phyloP scores from a whole-genome alignment of 768 basidiomycete genomes.

The Hebeloma cylindrosporum region DNA sequence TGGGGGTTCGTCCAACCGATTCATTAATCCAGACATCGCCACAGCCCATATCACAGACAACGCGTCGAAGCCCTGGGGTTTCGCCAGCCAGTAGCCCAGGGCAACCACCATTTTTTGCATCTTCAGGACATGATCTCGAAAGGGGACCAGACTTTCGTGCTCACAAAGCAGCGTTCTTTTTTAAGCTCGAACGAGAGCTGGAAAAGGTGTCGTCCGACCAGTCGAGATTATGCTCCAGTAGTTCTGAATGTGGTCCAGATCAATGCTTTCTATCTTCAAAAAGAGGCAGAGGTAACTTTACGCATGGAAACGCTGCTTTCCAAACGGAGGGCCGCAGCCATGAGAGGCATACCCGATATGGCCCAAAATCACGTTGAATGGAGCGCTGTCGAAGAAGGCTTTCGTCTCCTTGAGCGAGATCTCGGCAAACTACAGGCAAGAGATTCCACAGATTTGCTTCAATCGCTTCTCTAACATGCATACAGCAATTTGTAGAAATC shows the following conservation, averaged over 20 bases:
- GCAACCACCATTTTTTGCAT: conserved; percentile 59
- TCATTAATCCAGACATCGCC: conserved; percentile 31
- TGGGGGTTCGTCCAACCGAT: conserved; percentile 70
- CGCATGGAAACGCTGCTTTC: conserved; percentile 91
- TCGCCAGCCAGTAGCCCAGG: conserved; percentile 43
- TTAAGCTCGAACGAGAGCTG: conserved; percentile 94
- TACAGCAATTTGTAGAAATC: conserved; percentile 93
- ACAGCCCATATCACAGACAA: conserved; percentile 31
- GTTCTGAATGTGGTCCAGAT: conserved; percentile 55
- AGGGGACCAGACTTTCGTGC: conserved; percentile 87
- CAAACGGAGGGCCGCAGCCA: conserved; percentile 84
- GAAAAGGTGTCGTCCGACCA: conserved; percentile 71
- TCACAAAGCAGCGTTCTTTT: conserved; percentile 97
- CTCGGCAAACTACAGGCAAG: conserved; percentile 90
- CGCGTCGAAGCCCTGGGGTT: conserved; percentile 31
- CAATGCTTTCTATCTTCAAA: conserved; percentile 96
- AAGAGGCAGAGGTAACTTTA: conserved; percentile 91
- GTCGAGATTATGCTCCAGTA: background rate
- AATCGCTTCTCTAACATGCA: conserved; percentile 7
- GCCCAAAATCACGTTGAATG: conserved; percentile 81
- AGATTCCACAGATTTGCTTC: background rate
- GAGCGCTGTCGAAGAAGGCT: conserved; percentile 96
- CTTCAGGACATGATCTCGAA: conserved; percentile 64
- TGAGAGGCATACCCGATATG: conserved; percentile 69
- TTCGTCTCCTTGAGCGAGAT: conserved; percentile 91